Conservation (phyloP, 768 basidiomycete species). For the Agaricus subrufescens region DNA sequence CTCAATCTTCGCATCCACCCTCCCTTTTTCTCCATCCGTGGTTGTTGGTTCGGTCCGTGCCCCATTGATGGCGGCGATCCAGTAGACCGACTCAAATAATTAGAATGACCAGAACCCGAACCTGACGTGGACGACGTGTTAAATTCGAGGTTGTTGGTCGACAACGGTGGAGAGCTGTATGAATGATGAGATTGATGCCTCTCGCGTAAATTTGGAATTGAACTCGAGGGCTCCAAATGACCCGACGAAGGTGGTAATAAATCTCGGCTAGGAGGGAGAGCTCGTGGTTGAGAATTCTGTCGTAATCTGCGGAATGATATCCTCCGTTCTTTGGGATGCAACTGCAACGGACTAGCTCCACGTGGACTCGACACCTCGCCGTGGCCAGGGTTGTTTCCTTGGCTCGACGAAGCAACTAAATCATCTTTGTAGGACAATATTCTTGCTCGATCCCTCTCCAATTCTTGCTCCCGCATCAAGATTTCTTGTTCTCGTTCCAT, state of each 20-base stretch:
- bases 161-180: constrained; percentile 62
- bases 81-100: constrained; percentile 8
- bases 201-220: constrained; percentile 4
- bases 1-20: constrained; percentile 77
- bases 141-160: constrained; percentile 44
- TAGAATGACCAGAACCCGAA: constrained; percentile 31
- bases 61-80: constrained; percentile 18
- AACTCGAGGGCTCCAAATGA: constrained; percentile 17
- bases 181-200: constrained; percentile 40
- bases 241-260: constrained; percentile 11
- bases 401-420: neutral
- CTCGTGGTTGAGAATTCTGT: constrained; percentile 23
- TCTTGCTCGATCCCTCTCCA: constrained; percentile 51
- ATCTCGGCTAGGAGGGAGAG: constrained; percentile 9
- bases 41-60: no score
- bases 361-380: constrained; percentile 12
- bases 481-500: constrained; percentile 52
- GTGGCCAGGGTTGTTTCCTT: constrained; percentile 6
- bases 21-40: constrained; percentile 24
- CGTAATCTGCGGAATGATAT: constrained; percentile 30
- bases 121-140: constrained; percentile 19
- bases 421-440: constrained; percentile 32
- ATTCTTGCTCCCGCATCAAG: constrained; percentile 45
- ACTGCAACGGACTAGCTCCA: constrained; percentile 15
- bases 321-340: constrained; percentile 28